Percentiles rank a stretch among this genome's conserved stretches.
phyloP scores from a whole-genome alignment of 2,329 filamentous ascomycete species.

The Aureobasidium sp. region DNA sequence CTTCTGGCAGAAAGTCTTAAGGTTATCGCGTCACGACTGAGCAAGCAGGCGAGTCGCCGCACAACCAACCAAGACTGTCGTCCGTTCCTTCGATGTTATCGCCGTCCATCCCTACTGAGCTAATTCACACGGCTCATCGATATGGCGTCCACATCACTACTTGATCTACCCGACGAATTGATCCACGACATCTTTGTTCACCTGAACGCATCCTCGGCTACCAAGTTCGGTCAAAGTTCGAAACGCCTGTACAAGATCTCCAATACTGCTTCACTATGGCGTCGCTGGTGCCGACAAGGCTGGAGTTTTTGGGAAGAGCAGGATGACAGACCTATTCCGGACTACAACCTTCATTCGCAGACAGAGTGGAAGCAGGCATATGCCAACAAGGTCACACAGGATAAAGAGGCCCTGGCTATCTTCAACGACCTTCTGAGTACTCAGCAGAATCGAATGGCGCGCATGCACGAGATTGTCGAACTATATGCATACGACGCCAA shows the following conservation, averaged over 20 bases:
- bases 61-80: background rate
- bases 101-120: background rate
- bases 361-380: conserved; percentile 58
- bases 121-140: background rate
- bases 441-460: conserved; percentile 61
- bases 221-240: conserved; percentile 50
- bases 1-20: background rate
- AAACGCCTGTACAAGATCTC: conserved; percentile 59
- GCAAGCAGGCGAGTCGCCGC: background rate
- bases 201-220: conserved; percentile 45
- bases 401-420: conserved; percentile 28
- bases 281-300: conserved; percentile 58
- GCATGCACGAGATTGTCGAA: conserved; percentile 62
- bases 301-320: conserved; percentile 75
- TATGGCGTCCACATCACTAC: background rate
- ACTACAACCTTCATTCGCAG: conserved; percentile 31
- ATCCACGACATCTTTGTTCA: conserved; percentile 69
- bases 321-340: conserved; percentile 47
- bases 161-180: conserved; percentile 69
- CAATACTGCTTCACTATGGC: conserved; percentile 73
- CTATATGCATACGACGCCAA: conserved; percentile 76
- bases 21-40: conserved; percentile 5
- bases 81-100: background rate
- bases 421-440: conserved; percentile 65
- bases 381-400: conserved; percentile 30